phyloP scores from a whole-genome alignment of 2,329 filamentous ascomycete genomes.

The Colletotrichum sp. region DNA sequence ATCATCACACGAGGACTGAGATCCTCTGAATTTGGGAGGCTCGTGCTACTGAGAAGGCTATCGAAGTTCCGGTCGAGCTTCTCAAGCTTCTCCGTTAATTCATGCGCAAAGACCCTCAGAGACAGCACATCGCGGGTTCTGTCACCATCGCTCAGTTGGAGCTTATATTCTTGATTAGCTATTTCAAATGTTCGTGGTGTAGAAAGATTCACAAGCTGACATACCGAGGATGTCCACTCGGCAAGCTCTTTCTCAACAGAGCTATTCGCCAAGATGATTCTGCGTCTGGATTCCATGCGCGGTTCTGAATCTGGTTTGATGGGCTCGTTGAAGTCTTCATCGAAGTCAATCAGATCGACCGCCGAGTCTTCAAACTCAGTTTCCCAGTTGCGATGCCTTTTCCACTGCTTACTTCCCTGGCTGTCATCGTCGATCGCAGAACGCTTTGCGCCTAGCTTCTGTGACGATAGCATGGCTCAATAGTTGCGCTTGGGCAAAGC shows the following conservation, averaged over 20 bases:
- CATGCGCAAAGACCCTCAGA: not conserved
- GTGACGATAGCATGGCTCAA: not conserved
- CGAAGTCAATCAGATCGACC: not conserved
- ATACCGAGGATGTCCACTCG: not conserved
- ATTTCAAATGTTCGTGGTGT: not conserved
- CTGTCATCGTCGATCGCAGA: not conserved
- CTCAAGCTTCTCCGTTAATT: not conserved
- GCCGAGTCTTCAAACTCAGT: not conserved
- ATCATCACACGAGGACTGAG: not conserved
- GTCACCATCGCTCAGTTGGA: not conserved
- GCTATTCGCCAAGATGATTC: not conserved
- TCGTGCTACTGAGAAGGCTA: not conserved
- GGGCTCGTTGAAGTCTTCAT: not conserved
- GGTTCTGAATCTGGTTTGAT: not conserved
- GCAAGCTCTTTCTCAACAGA: not conserved
- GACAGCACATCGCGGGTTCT: not conserved
- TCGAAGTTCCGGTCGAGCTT: not conserved
- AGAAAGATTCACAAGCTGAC: not conserved
- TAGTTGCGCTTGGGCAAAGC: not conserved
- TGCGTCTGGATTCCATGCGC: not conserved
- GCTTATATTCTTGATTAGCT: not conserved
- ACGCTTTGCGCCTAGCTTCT: not conserved
- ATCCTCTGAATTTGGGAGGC: not conserved
- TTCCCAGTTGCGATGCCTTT: not conserved
- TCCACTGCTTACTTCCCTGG: not conserved